phyloP scores from a whole-genome alignment of 257 asterid species.

The Solanum lignicaule region DNA sequence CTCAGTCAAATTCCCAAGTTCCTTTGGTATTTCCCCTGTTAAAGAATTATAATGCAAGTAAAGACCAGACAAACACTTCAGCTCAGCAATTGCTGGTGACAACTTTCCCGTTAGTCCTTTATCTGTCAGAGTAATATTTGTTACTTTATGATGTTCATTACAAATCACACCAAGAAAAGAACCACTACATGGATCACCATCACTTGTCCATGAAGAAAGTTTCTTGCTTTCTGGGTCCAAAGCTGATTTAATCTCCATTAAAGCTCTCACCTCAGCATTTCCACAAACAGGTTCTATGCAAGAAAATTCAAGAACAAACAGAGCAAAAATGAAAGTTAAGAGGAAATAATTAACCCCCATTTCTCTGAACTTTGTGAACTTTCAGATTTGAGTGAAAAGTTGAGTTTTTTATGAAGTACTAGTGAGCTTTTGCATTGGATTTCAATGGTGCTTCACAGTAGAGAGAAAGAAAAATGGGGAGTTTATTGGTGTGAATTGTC shows the following conservation, averaged over 20 bases:
- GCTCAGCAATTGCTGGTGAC: constrained; percentile 79
- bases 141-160: constrained; percentile 74
- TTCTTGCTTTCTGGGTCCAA: constrained; percentile 60
- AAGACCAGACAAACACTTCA: constrained; percentile 72
- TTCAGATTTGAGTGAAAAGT: background rate
- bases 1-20: constrained; percentile 75
- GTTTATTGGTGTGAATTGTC: background rate
- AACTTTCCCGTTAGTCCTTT: constrained; percentile 70
- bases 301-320: constrained; percentile 19
- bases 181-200: constrained; percentile 76
- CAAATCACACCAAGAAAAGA: constrained; percentile 72
- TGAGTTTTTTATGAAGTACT: background rate
- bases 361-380: constrained; percentile 8
- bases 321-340: constrained; percentile 8
- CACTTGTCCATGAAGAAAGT: constrained; percentile 56
- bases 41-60: constrained; percentile 76
- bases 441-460: background rate
- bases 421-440: background rate
- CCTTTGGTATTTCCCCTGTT: constrained; percentile 72
- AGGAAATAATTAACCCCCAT: constrained; percentile 20
- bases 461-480: background rate
- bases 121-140: constrained; percentile 53
- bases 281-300: constrained; percentile 17
- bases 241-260: constrained; percentile 68
- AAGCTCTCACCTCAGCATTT: constrained; percentile 64